Base-by-base conservation (phyloP, 2,329 filamentous ascomycete species). In the Dothideomycetidae sp. region DNA sequence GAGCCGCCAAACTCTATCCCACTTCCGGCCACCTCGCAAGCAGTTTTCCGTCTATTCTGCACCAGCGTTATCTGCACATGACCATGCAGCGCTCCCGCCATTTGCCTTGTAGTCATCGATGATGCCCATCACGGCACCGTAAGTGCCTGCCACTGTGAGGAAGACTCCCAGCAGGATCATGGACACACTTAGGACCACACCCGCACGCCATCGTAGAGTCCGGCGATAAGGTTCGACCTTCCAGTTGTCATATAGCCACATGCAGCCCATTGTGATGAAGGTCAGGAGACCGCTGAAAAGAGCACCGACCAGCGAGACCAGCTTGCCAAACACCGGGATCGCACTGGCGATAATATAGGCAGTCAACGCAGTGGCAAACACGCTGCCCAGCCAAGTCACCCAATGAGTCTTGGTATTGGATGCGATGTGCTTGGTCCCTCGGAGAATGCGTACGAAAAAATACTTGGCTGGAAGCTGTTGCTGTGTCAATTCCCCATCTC, bases 191-290 rank as follows among this genome's bases (percentile, higher is more conserved):
- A 42, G 50, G 14, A 16, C 28, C 11, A 46, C 48, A 38, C 45
- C 44, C 3, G 44, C 13, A 12, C 38, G 40, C 48, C 48, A 50
- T 17, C 29, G 31, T 16, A 26, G 7, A 23, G 42, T 44, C 10
- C 43, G 41, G 5, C 50, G 23, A 4, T 17, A 32, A 17, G 44
- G 49, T 4, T 44, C 46, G 4, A 39, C 43, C 12, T 21, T 36
- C 58, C 57, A 63, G 39, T 64, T 58, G 43, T 64, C 59, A 33
- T 61, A 61, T 1, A 63, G 41, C 61, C 60, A 64, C 59, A 62
- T 62, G 44, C 49, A 52, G 7, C 58, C 60, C 50, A 56, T 55
- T 2, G 53, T 53, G 16, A 46, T 39, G 29, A 51, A 44, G 17
- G 39, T 45, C 16, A 52, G 46, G 15, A 47, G 37, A 1, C 46